Percentiles rank a stretch among this genome's conserved stretches.
phyloP scores from a whole-genome alignment of 257 asterid species.

The Petunia axillaris region DNA sequence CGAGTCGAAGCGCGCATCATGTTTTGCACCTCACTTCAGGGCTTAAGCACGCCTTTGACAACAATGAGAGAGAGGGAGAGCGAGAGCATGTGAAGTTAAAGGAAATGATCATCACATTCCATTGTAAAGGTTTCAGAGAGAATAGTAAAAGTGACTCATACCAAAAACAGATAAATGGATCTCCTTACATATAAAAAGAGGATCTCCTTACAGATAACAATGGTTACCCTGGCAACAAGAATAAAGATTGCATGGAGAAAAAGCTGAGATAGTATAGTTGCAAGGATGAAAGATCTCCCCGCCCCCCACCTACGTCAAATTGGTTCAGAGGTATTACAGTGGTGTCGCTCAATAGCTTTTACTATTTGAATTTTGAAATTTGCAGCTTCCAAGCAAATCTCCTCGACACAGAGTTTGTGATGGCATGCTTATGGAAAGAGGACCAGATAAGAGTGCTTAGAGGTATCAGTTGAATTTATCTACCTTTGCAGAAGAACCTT shows the following conservation, averaged over 20 bases:
- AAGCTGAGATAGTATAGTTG: too few relatives aligned
- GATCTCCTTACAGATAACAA: too few relatives aligned
- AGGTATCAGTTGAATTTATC: neutral
- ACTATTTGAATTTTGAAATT: conserved; percentile 11
- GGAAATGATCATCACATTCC: neutral
- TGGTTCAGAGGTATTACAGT: conserved; percentile 11
- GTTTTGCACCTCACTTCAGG: too few relatives aligned
- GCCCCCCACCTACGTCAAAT: neutral
- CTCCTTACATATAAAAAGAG: too few relatives aligned
- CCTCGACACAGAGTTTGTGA: neutral
- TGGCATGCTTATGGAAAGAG: conserved; percentile 11
- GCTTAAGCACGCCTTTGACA: too few relatives aligned
- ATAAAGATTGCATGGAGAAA: too few relatives aligned
- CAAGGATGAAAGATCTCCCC: too few relatives aligned
- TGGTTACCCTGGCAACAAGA: too few relatives aligned
- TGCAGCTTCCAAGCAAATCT: conserved; percentile 20
- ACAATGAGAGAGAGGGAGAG: neutral
- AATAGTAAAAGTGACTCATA: neutral
- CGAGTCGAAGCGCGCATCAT: too few relatives aligned
- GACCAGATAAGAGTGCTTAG: conserved; percentile 12
- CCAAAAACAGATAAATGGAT: too few relatives aligned
- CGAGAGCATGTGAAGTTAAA: too few relatives aligned
- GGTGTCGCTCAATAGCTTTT: neutral
- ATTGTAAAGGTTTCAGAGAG: neutral
- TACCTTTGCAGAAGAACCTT: conserved; percentile 77